Percentiles rank a stretch among this genome's conserved stretches.
These are phyloP conservation scores for Ophiocordyceps robertsii DNA, from an alignment of 2,329 filamentous ascomycete genomes.

Conservation along the genomic window DNA sequence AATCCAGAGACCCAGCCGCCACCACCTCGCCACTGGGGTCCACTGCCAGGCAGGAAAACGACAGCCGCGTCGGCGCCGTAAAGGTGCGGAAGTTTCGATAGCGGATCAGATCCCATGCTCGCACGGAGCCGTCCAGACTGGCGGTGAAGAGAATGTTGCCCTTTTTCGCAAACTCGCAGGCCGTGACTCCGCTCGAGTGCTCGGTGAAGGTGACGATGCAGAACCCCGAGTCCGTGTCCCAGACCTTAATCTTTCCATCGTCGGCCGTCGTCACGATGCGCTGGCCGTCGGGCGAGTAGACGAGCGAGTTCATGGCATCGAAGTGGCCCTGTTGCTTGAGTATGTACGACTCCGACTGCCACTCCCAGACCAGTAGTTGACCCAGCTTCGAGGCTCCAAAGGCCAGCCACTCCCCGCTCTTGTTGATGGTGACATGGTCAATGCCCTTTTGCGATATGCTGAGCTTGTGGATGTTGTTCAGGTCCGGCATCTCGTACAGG, in stretches of 20 bases:
- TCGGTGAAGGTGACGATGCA: constrained; percentile 98
- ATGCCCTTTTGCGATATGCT: constrained; percentile 97
- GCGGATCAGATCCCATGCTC: constrained; percentile 91
- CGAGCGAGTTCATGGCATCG: constrained; percentile 85
- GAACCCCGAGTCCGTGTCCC: constrained; percentile 93
- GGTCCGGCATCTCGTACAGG: constrained; percentile 89
- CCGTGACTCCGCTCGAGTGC: constrained; percentile 86
- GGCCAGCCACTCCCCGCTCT: constrained; percentile 89
- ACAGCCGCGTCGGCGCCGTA: constrained; percentile 79
- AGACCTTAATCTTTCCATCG: constrained; percentile 96
- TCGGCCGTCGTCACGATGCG: constrained; percentile 88
- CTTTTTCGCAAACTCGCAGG: constrained; percentile 87
- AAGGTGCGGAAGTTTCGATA: constrained; percentile 98
- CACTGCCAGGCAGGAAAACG: constrained; percentile 90
- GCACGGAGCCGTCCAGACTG: constrained; percentile 83
- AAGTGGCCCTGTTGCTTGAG: constrained; percentile 97
- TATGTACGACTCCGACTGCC: constrained; percentile 98
- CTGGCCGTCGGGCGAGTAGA: constrained; percentile 88
- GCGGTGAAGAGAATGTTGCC: constrained; percentile 94
- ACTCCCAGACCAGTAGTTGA: constrained; percentile 97
- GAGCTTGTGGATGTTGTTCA: constrained; percentile 82
- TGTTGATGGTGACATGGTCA: constrained; percentile 87
- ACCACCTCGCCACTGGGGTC: constrained; percentile 95
- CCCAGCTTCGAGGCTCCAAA: constrained; percentile 93
- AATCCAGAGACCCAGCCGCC: constrained; percentile 87